A percentile compares a stretch with the other conserved stretches of the same genome.
phyloP scores from a whole-genome alignment of 495 filamentous ascomycete species.

The Talaromyces wortmannii region DNA sequence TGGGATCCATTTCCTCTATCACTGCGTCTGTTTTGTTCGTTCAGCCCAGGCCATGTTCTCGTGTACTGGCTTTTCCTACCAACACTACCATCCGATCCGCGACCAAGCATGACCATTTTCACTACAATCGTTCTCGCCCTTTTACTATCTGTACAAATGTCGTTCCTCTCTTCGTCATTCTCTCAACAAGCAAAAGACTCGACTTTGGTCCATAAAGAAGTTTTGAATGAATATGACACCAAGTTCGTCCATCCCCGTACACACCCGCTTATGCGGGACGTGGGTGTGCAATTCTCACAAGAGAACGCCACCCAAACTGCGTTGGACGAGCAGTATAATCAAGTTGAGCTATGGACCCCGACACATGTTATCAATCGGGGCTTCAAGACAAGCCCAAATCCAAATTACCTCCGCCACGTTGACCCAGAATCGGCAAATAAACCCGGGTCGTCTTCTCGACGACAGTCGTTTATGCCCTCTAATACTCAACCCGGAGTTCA shows the following conservation, averaged over 20 bases:
- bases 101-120: constrained; percentile 78
- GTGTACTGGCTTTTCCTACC: constrained; percentile 87
- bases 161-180: constrained; percentile 61
- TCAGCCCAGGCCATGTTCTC: constrained; percentile 86
- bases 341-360: constrained; percentile 69
- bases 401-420: constrained; percentile 74
- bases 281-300: constrained; percentile 63
- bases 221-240: constrained; percentile 90
- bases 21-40: constrained; percentile 77
- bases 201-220: constrained; percentile 78
- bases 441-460: constrained; percentile 6
- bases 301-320: constrained; percentile 28
- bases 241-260: constrained; percentile 92
- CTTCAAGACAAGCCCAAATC: constrained; percentile 82
- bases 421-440: constrained; percentile 52
- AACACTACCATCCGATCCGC: constrained; percentile 61
- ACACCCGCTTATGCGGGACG: constrained; percentile 74
- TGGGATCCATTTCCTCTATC: constrained; percentile 90
- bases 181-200: constrained; percentile 81
- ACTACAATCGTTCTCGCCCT: constrained; percentile 65
- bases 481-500: constrained; percentile 17
- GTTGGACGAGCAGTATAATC: constrained; percentile 38
- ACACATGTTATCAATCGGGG: constrained; percentile 70
- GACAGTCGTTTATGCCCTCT: constrained; percentile 16
- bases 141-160: constrained; percentile 72